phyloP scores from a whole-genome alignment of 1,139 yeast species.

The Candida tunisiensis region DNA sequence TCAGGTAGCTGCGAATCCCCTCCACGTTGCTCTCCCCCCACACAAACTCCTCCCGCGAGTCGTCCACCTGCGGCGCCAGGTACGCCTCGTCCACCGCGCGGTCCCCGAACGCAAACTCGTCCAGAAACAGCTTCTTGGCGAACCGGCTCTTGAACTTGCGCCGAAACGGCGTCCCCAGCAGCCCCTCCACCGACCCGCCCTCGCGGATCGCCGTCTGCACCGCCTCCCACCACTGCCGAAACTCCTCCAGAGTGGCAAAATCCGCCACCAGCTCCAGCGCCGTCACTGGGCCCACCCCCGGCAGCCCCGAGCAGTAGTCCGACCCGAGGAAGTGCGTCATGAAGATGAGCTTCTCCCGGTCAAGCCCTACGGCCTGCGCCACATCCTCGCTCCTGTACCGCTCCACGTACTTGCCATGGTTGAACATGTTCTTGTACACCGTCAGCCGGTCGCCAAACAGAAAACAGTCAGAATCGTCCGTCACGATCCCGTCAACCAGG shows the following conservation, averaged over 20 bases:
- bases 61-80: conserved; percentile 64
- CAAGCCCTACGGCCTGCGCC: conserved; percentile 47
- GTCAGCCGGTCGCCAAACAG: conserved; percentile 67
- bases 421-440: conserved; percentile 87
- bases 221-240: conserved; percentile 39
- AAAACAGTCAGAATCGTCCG: conserved; percentile 96
- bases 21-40: conserved; percentile 92
- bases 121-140: conserved; percentile 47
- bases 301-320: conserved; percentile 85
- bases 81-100: conserved; percentile 57
- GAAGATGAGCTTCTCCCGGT: conserved; percentile 47
- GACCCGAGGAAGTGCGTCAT: conserved; percentile 77
- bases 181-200: conserved; percentile 6
- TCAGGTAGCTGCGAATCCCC: conserved; percentile 51
- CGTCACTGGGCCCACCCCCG: conserved; percentile 84
- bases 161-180: conserved; percentile 17
- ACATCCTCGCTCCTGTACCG: conserved; percentile 52
- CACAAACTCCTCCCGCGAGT: conserved; percentile 53
- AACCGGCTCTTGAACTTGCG: conserved; percentile 35
- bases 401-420: conserved; percentile 84
- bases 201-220: conserved; percentile 22
- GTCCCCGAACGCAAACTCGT: conserved; percentile 58
- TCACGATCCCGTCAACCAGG: conserved; percentile 86
- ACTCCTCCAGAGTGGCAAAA: conserved; percentile 33
- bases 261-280: conserved; percentile 91